A percentile compares a stretch with the other conserved stretches of the same genome.
phyloP scores from a whole-genome alignment of 176 grass and related monocot genomes.

The Miscanthus lutarioriparius region DNA sequence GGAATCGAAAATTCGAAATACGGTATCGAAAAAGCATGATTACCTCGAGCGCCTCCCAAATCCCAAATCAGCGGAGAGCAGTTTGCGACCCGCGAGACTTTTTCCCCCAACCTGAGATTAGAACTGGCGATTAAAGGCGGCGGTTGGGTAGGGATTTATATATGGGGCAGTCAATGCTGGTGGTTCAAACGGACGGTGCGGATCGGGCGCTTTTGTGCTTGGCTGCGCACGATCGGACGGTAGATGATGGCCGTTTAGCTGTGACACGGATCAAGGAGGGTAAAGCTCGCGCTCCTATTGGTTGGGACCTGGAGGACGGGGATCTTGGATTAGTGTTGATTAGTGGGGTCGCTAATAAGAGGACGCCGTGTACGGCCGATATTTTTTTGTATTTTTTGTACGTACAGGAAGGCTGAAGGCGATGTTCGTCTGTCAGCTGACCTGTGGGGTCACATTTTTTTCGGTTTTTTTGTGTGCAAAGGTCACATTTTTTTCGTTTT shows the following conservation, averaged over 20 bases:
- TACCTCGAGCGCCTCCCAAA: conserved; percentile 31
- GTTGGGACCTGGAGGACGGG: background rate
- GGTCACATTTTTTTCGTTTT: too few relatives aligned
- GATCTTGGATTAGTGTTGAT: background rate
- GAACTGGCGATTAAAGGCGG: background rate
- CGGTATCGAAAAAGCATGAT: background rate
- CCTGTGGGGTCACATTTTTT: background rate
- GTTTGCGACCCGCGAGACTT: background rate
- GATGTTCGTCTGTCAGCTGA: background rate
- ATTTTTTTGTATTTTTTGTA: too few relatives aligned
- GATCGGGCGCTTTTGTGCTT: conserved; percentile 23
- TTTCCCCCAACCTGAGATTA: background rate
- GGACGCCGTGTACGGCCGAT: background rate
- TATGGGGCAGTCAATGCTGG: background rate
- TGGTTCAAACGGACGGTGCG: background rate
- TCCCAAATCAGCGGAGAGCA: conserved; percentile 22
- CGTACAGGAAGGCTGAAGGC: too few relatives aligned
- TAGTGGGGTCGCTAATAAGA: background rate
- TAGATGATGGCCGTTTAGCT: fast-evolving
- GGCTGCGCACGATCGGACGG: background rate
- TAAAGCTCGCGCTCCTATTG: conserved; percentile 9
- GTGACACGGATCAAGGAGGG: conserved; percentile 19
- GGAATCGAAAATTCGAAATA: background rate
- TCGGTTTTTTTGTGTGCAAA: too few relatives aligned
- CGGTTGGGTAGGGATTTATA: background rate